Conservation (phyloP, 345 rosid species). For the Bruguiera parviflora region DNA sequence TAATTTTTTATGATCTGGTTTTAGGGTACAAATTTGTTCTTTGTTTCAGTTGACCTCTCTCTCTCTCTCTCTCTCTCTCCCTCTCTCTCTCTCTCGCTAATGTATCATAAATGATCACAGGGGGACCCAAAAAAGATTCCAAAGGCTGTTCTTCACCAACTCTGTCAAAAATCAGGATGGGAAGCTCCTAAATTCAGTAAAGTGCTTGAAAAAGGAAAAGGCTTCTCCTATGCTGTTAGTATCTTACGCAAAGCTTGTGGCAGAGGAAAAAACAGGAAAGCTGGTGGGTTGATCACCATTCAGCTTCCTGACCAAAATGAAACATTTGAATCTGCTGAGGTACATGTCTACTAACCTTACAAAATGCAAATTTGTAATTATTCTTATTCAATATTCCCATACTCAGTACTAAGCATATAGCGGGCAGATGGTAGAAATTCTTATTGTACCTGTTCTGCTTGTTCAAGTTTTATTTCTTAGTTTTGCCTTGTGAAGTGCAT, state of each 20-base stretch:
- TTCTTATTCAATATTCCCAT: too few species aligned
- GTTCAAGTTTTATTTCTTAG: too few species aligned
- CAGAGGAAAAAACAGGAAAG: slow-evolving; percentile 84
- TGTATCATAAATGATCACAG: slow-evolving; percentile 33
- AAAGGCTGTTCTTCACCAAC: slow-evolving; percentile 82
- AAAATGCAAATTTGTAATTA: neutral
- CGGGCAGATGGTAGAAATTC: too few species aligned
- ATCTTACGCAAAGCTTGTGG: slow-evolving; percentile 86
- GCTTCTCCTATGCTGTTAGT: slow-evolving; percentile 60
- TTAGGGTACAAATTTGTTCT: neutral
- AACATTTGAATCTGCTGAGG: slow-evolving; percentile 65
- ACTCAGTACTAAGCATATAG: too few species aligned
- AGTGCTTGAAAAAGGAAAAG: slow-evolving; percentile 41
- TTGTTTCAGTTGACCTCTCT: neutral
- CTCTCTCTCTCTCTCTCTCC: neutral
- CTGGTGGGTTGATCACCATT: slow-evolving; percentile 78
- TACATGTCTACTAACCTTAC: slow-evolving; percentile 22
- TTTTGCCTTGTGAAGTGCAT: too few species aligned
- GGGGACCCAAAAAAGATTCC: slow-evolving; percentile 74
- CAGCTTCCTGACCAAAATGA: slow-evolving; percentile 70
- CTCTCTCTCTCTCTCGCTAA: slow-evolving; percentile 5
- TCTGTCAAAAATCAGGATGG: slow-evolving; percentile 92
- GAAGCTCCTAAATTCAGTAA: slow-evolving; percentile 89
- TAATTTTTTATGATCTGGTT: neutral
- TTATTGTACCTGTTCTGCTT: too few species aligned